phyloP scores from a whole-genome alignment of 108 stramenopile genomes.

The Craspedostauros australis region DNA sequence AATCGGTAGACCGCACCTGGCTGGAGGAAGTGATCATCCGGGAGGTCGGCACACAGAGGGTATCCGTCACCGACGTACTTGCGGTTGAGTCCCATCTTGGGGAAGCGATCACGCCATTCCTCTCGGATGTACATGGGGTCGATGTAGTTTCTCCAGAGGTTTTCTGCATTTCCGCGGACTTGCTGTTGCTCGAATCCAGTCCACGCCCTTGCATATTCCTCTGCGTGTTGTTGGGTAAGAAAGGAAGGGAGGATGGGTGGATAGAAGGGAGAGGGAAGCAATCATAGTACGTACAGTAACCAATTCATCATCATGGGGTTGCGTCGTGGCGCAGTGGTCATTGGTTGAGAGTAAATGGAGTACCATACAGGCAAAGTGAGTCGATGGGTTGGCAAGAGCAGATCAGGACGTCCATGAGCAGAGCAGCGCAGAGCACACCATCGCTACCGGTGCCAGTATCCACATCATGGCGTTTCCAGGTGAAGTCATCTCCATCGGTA shows the following conservation, averaged over 20 bases:
- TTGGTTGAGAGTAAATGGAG: too few relatives aligned
- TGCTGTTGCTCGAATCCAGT: constrained; percentile 33
- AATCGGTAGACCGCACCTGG: constrained; percentile 42
- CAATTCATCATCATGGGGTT: too few relatives aligned
- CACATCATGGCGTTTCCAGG: too few relatives aligned
- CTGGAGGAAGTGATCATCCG: constrained; percentile 43
- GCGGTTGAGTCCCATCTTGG: constrained; percentile 44
- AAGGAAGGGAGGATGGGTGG: too few relatives aligned
- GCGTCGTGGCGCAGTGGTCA: too few relatives aligned
- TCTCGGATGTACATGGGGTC: constrained; percentile 20
- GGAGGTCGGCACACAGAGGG: constrained; percentile 43
- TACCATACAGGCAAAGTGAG: too few relatives aligned
- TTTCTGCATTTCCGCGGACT: constrained; percentile 31
- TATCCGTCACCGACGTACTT: constrained; percentile 66
- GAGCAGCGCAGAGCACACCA: too few relatives aligned
- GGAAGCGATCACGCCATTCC: constrained; percentile 44
- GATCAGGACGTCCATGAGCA: too few relatives aligned
- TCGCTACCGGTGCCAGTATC: too few relatives aligned
- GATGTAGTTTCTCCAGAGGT: constrained; percentile 6
- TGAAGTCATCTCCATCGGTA: neutral
- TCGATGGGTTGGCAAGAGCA: too few relatives aligned
- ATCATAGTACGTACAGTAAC: too few relatives aligned
- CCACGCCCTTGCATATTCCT: constrained; percentile 41
- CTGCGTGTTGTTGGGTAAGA: too few relatives aligned
- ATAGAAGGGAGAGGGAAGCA: neutral